Base-by-base conservation (phyloP, 495 filamentous ascomycete genomes). In the Penicillium paxilli region DNA sequence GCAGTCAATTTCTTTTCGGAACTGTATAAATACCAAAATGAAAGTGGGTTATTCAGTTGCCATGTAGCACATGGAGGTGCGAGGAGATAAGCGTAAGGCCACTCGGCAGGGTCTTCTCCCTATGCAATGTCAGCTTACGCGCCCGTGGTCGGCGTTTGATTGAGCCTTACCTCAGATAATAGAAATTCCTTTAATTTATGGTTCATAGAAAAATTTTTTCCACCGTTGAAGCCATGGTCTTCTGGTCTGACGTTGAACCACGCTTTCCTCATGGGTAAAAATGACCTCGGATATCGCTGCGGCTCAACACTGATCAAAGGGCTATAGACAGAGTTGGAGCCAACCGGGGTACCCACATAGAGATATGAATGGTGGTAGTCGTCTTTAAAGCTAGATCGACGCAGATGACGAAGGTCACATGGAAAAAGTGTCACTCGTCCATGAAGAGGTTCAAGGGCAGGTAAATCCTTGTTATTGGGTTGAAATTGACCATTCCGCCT, bases 11-110 rank as follows among this genome's bases (percentile, higher is more conserved):
- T 28, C 20, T 20, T 40, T 25, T 32, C 32, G 32, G n/a, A 23
- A 28, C 32, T 49, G 32, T 49, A 49, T 22, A 49, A 28, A 35
- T 49, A 49, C 47, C 47, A 40, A 35, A 49, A 49, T 28, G 26
- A 28, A 35, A 48, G 46, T 16, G 46, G 46, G 22, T 48, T 48
- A 48, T 48, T 48, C 46, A 48, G 22, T 21, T 48, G 46, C 46
- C 46, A 48, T 33, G 46, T 48, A 19, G 33, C 46, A 48, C 46
- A 19, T 16, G 45, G 40, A 19, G 40, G 40, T 23, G 40, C 23
- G 19, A 44, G 12, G 21, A 44, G 40, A 2, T 44, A 44, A 19
- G 40, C 16, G 23, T 44, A 46, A 25, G 42, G 42, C 42, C 21
- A 46, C 25, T 46, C 21, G 11, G 42, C 42, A 46, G 42, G 22